These are phyloP conservation scores for Scolecobasidium constrictum DNA, from an alignment of 2,329 filamentous ascomycete species.

Conservation along the genomic window DNA sequence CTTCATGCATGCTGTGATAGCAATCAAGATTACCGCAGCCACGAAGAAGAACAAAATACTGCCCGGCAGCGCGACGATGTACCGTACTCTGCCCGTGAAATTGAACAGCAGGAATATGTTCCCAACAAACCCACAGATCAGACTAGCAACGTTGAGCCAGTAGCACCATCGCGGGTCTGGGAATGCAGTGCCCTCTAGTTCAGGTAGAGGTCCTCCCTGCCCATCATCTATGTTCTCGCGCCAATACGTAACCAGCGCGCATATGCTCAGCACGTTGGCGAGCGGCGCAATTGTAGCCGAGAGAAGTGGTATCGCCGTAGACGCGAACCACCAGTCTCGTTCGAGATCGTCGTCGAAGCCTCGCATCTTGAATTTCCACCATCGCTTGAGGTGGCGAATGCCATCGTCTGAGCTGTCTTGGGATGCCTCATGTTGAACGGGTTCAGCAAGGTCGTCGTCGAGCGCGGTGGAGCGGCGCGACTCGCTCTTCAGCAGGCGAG, in stretches of 20 bases:
- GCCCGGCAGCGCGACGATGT: conserved; percentile 69
- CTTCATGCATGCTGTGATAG: conserved; percentile 56
- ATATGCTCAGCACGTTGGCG: conserved; percentile 80
- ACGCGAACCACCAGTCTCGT: conserved; percentile 39
- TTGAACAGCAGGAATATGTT: conserved; percentile 79
- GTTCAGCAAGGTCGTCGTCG: too few relatives aligned
- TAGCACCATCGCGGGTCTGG: conserved; percentile 64
- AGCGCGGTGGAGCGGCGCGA: too few relatives aligned
- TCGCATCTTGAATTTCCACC: conserved; percentile 10
- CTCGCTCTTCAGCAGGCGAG: too few relatives aligned
- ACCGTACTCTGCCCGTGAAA: conserved; percentile 70
- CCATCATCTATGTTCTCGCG: conserved; percentile 45
- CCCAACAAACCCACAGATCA: conserved; percentile 63
- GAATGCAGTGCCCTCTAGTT: conserved; percentile 46
- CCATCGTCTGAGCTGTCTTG: too few relatives aligned
- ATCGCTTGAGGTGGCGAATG: too few relatives aligned
- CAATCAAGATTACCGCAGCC: conserved; percentile 51
- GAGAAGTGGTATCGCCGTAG: conserved; percentile 57
- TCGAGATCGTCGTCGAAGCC: conserved; percentile 9
- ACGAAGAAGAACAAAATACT: conserved; percentile 73
- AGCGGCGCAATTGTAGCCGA: conserved; percentile 78
- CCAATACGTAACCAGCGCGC: conserved; percentile 75
- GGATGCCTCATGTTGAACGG: too few relatives aligned
- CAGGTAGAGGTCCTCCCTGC: conserved; percentile 35
- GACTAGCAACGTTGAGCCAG: conserved; percentile 64